These are phyloP conservation scores for Schwanniomyces etchellsii DNA, from an alignment of 1,139 yeast species.

Conservation along the genomic window DNA sequence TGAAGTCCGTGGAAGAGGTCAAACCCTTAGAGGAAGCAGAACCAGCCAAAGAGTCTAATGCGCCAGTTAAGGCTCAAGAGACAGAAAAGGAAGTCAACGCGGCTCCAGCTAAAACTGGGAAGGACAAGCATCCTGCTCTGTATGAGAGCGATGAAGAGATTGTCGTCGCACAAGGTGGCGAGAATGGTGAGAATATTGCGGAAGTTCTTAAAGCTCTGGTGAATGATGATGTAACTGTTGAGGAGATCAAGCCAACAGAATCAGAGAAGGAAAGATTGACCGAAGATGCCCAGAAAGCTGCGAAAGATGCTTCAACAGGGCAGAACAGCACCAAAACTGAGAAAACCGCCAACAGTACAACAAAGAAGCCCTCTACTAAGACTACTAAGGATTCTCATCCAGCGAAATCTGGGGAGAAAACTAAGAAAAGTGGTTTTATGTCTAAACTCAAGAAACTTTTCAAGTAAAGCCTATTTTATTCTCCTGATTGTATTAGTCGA, in stretches of 20 bases:
- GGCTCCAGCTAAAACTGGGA: conserved; percentile 2
- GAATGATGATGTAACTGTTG: conserved; percentile 34
- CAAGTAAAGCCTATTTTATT: conserved; percentile 11
- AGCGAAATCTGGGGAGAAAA: conserved; percentile 11
- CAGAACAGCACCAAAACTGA: too few species aligned
- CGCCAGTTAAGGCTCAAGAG: conserved; percentile 3
- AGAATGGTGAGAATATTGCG: conserved; percentile 21
- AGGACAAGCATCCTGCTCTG: conserved; percentile 7
- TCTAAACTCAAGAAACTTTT: conserved; percentile 43
- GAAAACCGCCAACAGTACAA: background rate
- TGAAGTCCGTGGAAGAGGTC: background rate
- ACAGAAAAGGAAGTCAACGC: conserved; percentile 1
- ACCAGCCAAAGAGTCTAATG: too few species aligned
- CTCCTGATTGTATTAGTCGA: background rate
- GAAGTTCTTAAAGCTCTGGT: conserved; percentile 34
- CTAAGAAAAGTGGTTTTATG: conserved; percentile 40
- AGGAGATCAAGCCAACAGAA: conserved; percentile 40
- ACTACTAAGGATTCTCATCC: background rate
- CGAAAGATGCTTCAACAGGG: conserved; percentile 6
- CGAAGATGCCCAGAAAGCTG: conserved; percentile 24
- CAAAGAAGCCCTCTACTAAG: background rate
- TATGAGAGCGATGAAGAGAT: conserved; percentile 29
- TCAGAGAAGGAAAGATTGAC: conserved; percentile 31
- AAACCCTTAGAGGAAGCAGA: conserved; percentile 1
- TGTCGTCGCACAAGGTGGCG: conserved; percentile 34